These are phyloP conservation scores for Stenocarpella maydis DNA, from an alignment of 2,329 filamentous ascomycete genomes.

Conservation along the genomic window DNA sequence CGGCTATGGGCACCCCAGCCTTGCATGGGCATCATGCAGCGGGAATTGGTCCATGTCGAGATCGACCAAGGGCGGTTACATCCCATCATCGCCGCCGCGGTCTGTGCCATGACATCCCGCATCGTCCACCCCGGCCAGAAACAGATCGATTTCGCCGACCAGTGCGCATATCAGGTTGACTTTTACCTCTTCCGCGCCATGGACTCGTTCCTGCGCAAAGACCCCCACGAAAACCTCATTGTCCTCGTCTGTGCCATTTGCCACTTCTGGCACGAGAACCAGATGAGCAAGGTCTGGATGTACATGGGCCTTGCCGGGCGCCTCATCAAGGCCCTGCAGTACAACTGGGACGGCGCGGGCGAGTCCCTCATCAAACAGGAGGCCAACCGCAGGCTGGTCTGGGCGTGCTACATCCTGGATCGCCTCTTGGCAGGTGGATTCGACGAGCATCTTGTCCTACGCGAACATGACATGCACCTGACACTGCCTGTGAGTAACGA, in stretches of 20 bases:
- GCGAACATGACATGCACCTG: conserved; percentile 50
- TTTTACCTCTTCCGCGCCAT: conserved; percentile 51
- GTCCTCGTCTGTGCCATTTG: conserved; percentile 48
- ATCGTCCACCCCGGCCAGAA: conserved; percentile 46
- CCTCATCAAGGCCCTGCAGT: conserved; percentile 49
- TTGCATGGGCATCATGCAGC: conserved; percentile 50
- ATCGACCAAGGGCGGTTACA: conserved; percentile 48
- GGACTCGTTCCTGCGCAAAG: conserved; percentile 46
- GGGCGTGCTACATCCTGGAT: conserved; percentile 51
- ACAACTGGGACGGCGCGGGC: conserved; percentile 49
- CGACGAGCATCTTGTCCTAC: conserved; percentile 50
- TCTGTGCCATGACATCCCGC: conserved; percentile 49
- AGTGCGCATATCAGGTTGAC: conserved; percentile 50
- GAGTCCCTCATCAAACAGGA: conserved; percentile 48
- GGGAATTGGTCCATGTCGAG: conserved; percentile 45
- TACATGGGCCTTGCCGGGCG: conserved; percentile 48
- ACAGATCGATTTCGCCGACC: conserved; percentile 47
- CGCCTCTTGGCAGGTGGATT: conserved; percentile 50
- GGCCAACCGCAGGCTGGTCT: conserved; percentile 47
- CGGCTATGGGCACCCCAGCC: conserved; percentile 49
- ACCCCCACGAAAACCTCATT: conserved; percentile 38
- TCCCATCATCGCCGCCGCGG: conserved; percentile 47
- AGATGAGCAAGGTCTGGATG: conserved; percentile 51
- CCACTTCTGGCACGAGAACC: conserved; percentile 48
- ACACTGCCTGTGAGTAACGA: conserved; percentile 47